phyloP scores from a whole-genome alignment of 2,329 filamentous ascomycete species.

The Claviceps arundinis region DNA sequence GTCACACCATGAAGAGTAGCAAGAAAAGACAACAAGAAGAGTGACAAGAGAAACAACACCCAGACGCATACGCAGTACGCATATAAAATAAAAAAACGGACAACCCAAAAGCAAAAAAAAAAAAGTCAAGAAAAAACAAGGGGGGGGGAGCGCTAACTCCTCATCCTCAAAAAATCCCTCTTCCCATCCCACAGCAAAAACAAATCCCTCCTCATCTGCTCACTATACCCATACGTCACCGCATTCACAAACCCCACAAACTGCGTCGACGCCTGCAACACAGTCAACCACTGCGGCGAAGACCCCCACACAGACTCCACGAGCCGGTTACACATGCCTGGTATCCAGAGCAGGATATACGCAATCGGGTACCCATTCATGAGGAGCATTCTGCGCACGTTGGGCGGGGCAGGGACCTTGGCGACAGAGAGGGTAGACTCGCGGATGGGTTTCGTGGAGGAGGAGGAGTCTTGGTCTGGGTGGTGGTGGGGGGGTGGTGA shows the following conservation, averaged over 20 bases:
- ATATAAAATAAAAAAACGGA: background rate
- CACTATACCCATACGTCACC: conserved; percentile 24
- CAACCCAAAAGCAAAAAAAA: too few relatives aligned
- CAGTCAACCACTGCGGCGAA: conserved; percentile 11
- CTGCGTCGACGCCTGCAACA: conserved; percentile 23
- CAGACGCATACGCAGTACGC: too few relatives aligned
- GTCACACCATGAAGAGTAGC: too few relatives aligned
- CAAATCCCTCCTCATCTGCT: conserved; percentile 11
- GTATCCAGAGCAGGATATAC: conserved; percentile 25
- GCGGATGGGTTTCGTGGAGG: background rate
- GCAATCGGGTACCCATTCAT: conserved; percentile 24
- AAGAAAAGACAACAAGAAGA: too few relatives aligned
- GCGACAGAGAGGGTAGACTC: background rate
- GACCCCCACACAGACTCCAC: conserved; percentile 13
- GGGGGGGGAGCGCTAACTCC: background rate
- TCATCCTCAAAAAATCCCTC: background rate
- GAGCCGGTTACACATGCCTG: conserved; percentile 22
- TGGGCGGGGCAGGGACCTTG: conserved; percentile 6
- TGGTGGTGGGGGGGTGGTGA: too few relatives aligned
- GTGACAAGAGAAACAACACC: too few relatives aligned
- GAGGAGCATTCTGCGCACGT: conserved; percentile 19
- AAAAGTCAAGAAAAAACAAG: background rate
- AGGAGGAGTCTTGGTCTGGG: background rate
- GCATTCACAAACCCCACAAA: conserved; percentile 25
- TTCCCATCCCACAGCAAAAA: background rate